These are phyloP conservation scores for Sugiyamaella boreocaroliniensis DNA, from an alignment of 805 yeast species.

Conservation along the genomic window DNA sequence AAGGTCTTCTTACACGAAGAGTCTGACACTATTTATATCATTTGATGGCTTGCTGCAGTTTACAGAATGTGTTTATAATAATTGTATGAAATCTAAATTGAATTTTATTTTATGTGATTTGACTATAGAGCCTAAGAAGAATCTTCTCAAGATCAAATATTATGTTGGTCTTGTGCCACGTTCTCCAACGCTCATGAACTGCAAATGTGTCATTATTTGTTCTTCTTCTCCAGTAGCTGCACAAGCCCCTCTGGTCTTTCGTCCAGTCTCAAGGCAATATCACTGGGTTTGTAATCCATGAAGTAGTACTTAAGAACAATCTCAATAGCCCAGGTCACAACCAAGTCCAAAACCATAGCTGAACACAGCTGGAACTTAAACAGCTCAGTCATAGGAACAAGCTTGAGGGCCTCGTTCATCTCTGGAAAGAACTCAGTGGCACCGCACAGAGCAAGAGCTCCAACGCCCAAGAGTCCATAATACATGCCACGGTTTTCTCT, in stretches of 20 bases:
- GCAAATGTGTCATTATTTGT: slow-evolving; percentile 9
- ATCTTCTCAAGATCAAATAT: not conserved
- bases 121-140: not conserved
- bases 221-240: slow-evolving; percentile 17
- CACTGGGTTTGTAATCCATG: slow-evolving; percentile 88
- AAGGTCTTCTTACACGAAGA: slow-evolving; percentile 28
- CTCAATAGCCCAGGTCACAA: slow-evolving; percentile 72
- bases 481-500: slow-evolving; percentile 93
- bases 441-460: slow-evolving; percentile 80
- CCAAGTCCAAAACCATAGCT: slow-evolving; percentile 69
- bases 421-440: slow-evolving; percentile 94
- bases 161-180: not conserved
- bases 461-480: slow-evolving; percentile 87
- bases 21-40: slow-evolving; percentile 6
- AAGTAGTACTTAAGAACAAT: slow-evolving; percentile 68
- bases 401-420: slow-evolving; percentile 82
- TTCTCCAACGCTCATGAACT: not conserved
- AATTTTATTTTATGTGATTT: not conserved
- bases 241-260: slow-evolving; percentile 26
- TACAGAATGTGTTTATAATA: not conserved
- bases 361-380: slow-evolving; percentile 76
- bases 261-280: slow-evolving; percentile 53
- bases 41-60: not conserved
- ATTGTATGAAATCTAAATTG: not conserved
- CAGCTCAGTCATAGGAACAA: slow-evolving; percentile 71